A percentile compares a stretch with the other conserved stretches of the same genome.
Conservation (phyloP, 371 early-diverging fungal genomes). For the Basidiobolus meristosporus region DNA sequence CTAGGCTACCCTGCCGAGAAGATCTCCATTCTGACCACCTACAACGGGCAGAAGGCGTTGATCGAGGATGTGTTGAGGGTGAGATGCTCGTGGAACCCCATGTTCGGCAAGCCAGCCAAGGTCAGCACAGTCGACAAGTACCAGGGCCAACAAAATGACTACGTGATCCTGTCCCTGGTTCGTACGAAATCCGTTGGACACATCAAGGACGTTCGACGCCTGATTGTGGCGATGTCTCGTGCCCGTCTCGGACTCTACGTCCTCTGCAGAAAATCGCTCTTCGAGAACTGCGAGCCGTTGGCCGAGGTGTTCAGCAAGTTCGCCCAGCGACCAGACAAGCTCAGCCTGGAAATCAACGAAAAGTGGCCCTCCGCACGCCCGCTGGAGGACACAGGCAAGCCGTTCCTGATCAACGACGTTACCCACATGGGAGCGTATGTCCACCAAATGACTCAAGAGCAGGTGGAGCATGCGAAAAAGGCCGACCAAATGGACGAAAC, state of each 20-base stretch:
- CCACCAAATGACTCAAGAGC: too few relatives aligned
- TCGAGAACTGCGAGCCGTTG: constrained; percentile 60
- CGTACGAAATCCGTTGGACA: constrained; percentile 80
- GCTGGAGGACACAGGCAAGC: too few relatives aligned
- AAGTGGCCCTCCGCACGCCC: constrained; percentile 16
- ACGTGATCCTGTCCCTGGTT: constrained; percentile 84
- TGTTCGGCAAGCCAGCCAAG: constrained; percentile 45
- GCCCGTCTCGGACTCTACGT: constrained; percentile 87
- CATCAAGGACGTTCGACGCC: constrained; percentile 70
- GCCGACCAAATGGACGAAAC: too few relatives aligned
- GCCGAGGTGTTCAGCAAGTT: constrained; percentile 36
- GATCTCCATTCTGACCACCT: constrained; percentile 83
- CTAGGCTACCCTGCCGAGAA: constrained; percentile 76
- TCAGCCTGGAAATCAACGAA: constrained; percentile 38
- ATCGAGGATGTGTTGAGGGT: constrained; percentile 71
- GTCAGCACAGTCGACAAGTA: constrained; percentile 86
- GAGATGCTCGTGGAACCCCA: constrained; percentile 68
- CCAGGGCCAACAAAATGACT: constrained; percentile 90
- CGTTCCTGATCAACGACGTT: too few relatives aligned
- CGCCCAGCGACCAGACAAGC: constrained; percentile 16
- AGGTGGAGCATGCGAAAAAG: too few relatives aligned
- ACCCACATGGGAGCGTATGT: too few relatives aligned
- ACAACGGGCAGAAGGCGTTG: constrained; percentile 85
- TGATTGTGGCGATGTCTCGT: constrained; percentile 80
- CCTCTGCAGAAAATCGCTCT: constrained; percentile 51